A percentile compares a stretch with the other conserved stretches of the same genome.
These are phyloP conservation scores for Teratosphaeria nubilosa DNA, from an alignment of 2,329 filamentous ascomycete species.

Conservation along the genomic window DNA sequence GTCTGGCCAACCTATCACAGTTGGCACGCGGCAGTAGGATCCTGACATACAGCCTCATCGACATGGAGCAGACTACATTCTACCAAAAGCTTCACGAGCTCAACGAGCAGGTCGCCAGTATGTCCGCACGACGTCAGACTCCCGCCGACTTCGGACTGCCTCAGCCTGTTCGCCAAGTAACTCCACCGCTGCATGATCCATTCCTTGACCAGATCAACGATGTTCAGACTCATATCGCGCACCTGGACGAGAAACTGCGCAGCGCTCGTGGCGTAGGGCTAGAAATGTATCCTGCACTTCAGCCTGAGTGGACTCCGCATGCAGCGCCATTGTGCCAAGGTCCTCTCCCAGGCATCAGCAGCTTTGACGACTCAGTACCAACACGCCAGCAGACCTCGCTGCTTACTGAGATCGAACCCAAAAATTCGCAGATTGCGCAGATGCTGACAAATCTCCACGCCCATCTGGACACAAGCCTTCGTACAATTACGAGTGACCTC, in stretches of 20 bases:
- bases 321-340: background rate
- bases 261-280: background rate
- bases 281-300: background rate
- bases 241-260: background rate
- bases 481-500: background rate
- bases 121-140: conserved; percentile 7
- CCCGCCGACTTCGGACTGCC: background rate
- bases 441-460: background rate
- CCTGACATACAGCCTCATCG: background rate
- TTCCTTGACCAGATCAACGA: conserved; percentile 4
- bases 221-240: conserved; percentile 3
- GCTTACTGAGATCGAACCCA: background rate
- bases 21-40: background rate
- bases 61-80: conserved; percentile 19
- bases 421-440: background rate
- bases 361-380: background rate
- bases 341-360: background rate
- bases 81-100: conserved; percentile 15
- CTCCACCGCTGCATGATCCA: background rate
- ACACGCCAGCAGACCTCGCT: background rate
- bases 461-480: background rate
- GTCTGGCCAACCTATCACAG: background rate
- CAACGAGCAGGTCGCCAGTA: conserved; percentile 13
- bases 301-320: background rate
- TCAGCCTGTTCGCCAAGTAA: background rate